These are phyloP conservation scores for Incumbomyces delicatus DNA, from an alignment of 2,329 filamentous ascomycete species.

Conservation along the genomic window DNA sequence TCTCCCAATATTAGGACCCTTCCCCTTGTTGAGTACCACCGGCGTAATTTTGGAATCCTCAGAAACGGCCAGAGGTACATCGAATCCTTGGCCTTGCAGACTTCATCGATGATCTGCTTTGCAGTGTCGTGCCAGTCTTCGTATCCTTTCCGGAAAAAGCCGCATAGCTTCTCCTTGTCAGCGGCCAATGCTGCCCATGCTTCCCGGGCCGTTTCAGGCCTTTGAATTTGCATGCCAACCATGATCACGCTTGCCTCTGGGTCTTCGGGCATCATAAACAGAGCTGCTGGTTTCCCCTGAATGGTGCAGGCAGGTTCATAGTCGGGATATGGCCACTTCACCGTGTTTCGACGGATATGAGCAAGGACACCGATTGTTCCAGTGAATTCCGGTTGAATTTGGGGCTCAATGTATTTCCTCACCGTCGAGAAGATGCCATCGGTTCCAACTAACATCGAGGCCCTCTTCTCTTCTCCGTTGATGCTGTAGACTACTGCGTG, in stretches of 20 bases:
- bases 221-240: slow-evolving; percentile 28
- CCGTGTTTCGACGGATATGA: slow-evolving; percentile 20
- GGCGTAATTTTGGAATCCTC: slow-evolving; percentile 37
- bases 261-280: slow-evolving; percentile 31
- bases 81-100: slow-evolving; percentile 10
- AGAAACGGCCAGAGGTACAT: slow-evolving; percentile 42
- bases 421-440: slow-evolving; percentile 53
- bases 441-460: slow-evolving; percentile 44
- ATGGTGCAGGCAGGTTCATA: slow-evolving; percentile 27
- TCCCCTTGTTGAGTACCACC: slow-evolving; percentile 41
- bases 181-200: slow-evolving; percentile 26
- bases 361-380: slow-evolving; percentile 37
- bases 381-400: slow-evolving; percentile 41
- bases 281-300: slow-evolving; percentile 27
- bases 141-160: slow-evolving; percentile 10
- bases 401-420: slow-evolving; percentile 42
- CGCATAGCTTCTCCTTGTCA: slow-evolving; percentile 22
- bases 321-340: slow-evolving; percentile 8
- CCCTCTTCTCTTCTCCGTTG: slow-evolving; percentile 34
- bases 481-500: slow-evolving; percentile 39
- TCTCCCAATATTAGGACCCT: slow-evolving; percentile 47
- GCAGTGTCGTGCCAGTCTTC: slow-evolving; percentile 26
- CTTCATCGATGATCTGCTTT: slow-evolving; percentile 26
- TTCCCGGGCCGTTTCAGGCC: slow-evolving; percentile 24
- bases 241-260: slow-evolving; percentile 27